Evolutionary conservation across 352 stramenopile genomes (phyloP).

Genomic region (Pythium scleroteichum): DNA sequence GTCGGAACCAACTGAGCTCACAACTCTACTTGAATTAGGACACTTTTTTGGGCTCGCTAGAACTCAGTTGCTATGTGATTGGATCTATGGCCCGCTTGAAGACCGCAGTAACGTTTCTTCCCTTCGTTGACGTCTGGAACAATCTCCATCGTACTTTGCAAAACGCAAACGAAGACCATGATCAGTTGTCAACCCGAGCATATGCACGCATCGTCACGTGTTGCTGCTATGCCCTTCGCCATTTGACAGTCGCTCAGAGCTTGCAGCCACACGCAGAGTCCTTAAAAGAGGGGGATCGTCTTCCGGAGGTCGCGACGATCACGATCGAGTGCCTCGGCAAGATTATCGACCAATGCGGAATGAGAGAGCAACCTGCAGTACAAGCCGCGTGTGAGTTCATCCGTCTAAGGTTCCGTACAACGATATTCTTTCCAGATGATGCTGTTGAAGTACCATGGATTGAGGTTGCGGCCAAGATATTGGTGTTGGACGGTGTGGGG

Average conservation of each 20-base stretch:
- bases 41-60: slow-evolving; percentile 36
- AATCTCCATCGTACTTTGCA: slow-evolving; percentile 30
- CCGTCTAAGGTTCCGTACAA: not conserved
- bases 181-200: slow-evolving; percentile 16
- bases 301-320: not conserved
- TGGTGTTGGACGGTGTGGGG: not conserved
- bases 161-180: slow-evolving; percentile 30
- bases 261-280: not conserved
- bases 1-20: not conserved
- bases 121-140: slow-evolving; percentile 18
- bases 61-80: slow-evolving; percentile 40
- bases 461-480: slow-evolving; percentile 1
- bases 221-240: slow-evolving; percentile 34
- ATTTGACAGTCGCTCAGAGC: slow-evolving; percentile 3
- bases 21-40: slow-evolving; percentile 22
- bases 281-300: not conserved
- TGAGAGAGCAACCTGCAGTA: not conserved
- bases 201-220: slow-evolving; percentile 36
- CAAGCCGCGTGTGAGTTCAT: not conserved
- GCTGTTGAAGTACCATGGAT: slow-evolving; percentile 2
- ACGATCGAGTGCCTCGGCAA: not conserved
- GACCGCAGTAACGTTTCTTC: slow-evolving; percentile 10
- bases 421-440: not conserved
- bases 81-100: slow-evolving; percentile 32
- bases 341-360: not conserved